A percentile compares a stretch with the other conserved stretches of the same genome.
Conservation (phyloP, 305 asterid genomes). For the Stenogyne calaminthoides region DNA sequence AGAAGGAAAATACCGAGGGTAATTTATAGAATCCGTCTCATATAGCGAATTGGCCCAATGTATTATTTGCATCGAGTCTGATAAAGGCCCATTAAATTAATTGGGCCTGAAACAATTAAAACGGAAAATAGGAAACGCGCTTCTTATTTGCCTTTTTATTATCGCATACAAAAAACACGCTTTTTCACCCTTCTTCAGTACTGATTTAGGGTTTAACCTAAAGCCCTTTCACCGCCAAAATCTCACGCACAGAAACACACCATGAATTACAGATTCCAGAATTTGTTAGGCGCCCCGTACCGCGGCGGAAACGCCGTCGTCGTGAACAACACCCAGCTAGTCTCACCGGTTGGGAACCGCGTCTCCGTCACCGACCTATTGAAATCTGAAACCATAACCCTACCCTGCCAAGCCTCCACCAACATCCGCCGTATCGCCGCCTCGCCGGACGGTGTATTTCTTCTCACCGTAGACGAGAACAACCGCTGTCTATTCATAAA, state of each 20-base stretch:
- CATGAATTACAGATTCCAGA: slow-evolving; percentile 91
- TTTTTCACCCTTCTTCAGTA: background rate
- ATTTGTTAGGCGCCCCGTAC: slow-evolving; percentile 96
- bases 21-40: too few species aligned
- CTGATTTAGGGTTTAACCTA: slow-evolving; percentile 46
- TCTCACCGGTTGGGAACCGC: slow-evolving; percentile 91
- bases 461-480: slow-evolving; percentile 84
- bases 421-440: slow-evolving; percentile 80
- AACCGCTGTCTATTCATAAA: slow-evolving; percentile 85
- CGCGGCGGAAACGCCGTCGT: slow-evolving; percentile 88
- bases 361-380: slow-evolving; percentile 85
- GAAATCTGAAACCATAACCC: slow-evolving; percentile 77
- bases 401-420: slow-evolving; percentile 86
- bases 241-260: slow-evolving; percentile 21
- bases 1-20: too few species aligned
- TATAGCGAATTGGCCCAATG: too few species aligned
- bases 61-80: too few species aligned
- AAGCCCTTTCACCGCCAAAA: slow-evolving; percentile 29
- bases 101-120: background rate
- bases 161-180: background rate
- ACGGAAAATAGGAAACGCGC: background rate
- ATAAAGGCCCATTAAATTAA: background rate
- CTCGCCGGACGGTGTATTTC: slow-evolving; percentile 80
- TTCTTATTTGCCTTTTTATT: background rate
- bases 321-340: slow-evolving; percentile 53